Conservation (phyloP, 176 grass and related monocot genomes). For the Triticum aestivum region DNA sequence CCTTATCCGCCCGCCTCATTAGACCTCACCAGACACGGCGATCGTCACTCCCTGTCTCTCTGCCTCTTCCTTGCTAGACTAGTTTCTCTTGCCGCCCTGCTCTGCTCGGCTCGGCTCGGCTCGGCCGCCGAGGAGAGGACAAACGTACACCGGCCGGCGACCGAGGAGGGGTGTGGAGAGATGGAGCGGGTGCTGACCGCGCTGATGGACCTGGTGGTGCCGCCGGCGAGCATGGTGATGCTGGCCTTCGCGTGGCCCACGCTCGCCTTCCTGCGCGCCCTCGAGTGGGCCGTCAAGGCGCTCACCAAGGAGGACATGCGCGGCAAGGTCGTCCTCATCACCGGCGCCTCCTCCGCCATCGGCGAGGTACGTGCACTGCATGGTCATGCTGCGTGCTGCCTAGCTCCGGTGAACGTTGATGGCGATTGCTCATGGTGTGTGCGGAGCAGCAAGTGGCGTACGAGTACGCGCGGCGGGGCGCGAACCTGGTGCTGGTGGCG, state of each 20-base stretch:
- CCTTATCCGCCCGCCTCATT: neutral
- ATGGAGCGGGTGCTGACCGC: constrained; percentile 56
- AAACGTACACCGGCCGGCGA: neutral
- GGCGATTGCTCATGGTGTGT: neutral
- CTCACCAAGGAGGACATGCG: constrained; percentile 73
- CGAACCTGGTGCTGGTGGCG: constrained; percentile 77
- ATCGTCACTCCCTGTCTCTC: neutral
- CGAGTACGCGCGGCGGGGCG: constrained; percentile 76
- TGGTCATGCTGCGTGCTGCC: neutral
- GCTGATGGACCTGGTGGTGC: constrained; percentile 75
- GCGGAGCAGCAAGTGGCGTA: constrained; percentile 78
- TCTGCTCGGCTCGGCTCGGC: neutral
- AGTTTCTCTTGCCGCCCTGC: neutral
- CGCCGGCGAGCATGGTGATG: constrained; percentile 95
- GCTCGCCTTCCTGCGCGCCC: constrained; percentile 56
- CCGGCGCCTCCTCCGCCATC: constrained; percentile 78
- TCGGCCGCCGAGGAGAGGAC: neutral
- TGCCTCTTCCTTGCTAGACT: neutral
- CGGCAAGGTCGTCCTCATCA: constrained; percentile 79
- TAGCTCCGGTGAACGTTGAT: neutral
- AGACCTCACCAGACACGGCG: neutral
- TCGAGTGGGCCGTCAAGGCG: constrained; percentile 62
- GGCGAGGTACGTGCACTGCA: constrained; percentile 47
- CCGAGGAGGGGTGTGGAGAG: neutral
- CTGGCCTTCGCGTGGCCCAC: constrained; percentile 91